Conservation (phyloP, 345 rosid genomes). For the Hibiscus trionum region DNA sequence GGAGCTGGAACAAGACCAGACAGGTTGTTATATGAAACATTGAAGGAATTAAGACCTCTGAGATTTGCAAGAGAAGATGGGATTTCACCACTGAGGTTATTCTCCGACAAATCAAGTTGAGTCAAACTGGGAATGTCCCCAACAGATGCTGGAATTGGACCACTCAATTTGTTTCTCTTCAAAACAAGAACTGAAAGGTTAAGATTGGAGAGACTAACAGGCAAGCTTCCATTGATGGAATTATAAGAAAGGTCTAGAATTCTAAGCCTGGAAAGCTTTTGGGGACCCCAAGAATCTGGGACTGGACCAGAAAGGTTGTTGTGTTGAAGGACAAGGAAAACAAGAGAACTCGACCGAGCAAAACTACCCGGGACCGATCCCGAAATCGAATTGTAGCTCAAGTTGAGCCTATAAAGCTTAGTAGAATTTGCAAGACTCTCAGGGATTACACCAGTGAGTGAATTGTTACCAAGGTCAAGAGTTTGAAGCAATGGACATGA, state of each 20-base stretch:
- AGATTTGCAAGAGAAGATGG: slow-evolving; percentile 53
- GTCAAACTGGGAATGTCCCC: slow-evolving; percentile 41
- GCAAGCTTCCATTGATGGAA: slow-evolving; percentile 44
- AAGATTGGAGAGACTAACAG: slow-evolving; percentile 30
- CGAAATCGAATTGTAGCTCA: slow-evolving; percentile 51
- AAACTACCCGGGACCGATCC: slow-evolving; percentile 44
- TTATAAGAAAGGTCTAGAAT: slow-evolving; percentile 50
- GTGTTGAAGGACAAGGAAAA: slow-evolving; percentile 45
- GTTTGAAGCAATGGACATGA: slow-evolving; percentile 58
- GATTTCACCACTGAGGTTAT: slow-evolving; percentile 56
- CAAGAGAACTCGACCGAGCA: slow-evolving; percentile 40
- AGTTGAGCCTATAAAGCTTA: slow-evolving; percentile 52
- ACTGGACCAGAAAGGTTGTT: slow-evolving; percentile 58
- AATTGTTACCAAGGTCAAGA: slow-evolving; percentile 65
- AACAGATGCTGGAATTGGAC: slow-evolving; percentile 48
- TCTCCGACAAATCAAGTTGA: slow-evolving; percentile 53
- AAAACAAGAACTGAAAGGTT: slow-evolving; percentile 58
- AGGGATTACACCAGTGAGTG: slow-evolving; percentile 52
- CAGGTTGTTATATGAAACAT: slow-evolving; percentile 78
- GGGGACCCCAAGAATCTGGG: slow-evolving; percentile 32
- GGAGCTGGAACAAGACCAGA: slow-evolving; percentile 70
- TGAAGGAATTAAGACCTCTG: slow-evolving; percentile 44
- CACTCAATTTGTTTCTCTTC: slow-evolving; percentile 47
- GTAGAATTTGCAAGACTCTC: slow-evolving; percentile 56
- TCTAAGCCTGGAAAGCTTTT: slow-evolving; percentile 28